Evolutionary conservation across 441 rosid genomes (phyloP).

Genomic region (Macaranga tanarius): DNA sequence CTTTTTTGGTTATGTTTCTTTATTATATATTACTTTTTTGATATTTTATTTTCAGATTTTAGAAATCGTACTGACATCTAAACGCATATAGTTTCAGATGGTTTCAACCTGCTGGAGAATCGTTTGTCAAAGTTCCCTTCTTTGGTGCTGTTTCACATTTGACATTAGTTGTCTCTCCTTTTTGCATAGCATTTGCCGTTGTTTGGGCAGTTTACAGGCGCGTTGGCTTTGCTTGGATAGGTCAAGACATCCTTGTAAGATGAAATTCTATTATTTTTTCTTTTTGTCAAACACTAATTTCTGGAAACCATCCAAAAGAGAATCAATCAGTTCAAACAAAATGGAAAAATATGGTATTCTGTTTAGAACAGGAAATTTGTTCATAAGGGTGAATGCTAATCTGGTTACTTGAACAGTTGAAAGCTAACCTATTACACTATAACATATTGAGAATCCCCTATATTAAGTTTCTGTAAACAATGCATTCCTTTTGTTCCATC

Average conservation of each 20-base stretch:
- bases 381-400: not conserved
- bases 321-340: not conserved
- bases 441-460: not conserved
- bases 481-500: not conserved
- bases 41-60: conserved; percentile 1
- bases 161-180: conserved; percentile 89
- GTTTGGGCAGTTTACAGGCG: conserved; percentile 75
- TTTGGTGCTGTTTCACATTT: conserved; percentile 88
- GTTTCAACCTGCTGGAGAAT: conserved; percentile 70
- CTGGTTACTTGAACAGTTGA: not conserved
- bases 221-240: conserved; percentile 87
- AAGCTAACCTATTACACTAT: too few species aligned
- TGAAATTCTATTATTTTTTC: not conserved
- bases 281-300: conserved; percentile 2
- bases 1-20: not conserved
- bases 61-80: conserved; percentile 42
- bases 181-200: conserved; percentile 92
- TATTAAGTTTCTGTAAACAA: not conserved
- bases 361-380: not conserved
- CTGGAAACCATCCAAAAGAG: not conserved
- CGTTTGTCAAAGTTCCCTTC: conserved; percentile 73
- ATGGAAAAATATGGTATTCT: not conserved
- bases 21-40: not conserved
- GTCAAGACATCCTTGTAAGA: conserved; percentile 98
- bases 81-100: conserved; percentile 64